Base-by-base conservation (phyloP, 1,284 basidiomycete genomes). In the Peniophora sp. region DNA sequence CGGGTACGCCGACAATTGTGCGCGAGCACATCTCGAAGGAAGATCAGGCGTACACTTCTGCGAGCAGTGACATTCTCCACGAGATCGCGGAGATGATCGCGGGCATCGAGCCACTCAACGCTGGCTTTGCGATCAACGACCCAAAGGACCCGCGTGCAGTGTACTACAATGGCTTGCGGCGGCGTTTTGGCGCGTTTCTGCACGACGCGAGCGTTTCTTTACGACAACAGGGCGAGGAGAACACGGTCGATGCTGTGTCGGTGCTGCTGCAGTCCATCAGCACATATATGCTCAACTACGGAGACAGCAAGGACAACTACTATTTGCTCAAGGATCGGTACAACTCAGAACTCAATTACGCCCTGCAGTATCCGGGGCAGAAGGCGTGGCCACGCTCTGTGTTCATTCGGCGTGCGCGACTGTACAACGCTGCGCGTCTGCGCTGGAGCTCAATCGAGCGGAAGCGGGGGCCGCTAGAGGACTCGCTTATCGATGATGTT, bases 161-260 rank as follows among this genome's bases (percentile, higher is more conserved):
- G 56, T 84, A 83, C 51, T 78, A 92, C 24, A 67, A 72, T 2
- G 59, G 66, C 2, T 70, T 94, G 58, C 81, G 82, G 45, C 65
- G 68, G 19, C 78, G 84, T 9, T 85, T 89, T 55, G 90, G 89
- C 1, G 66, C 73, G 27, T 79, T 91, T 56, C 69, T 96, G 35
- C 83, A 88, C 57, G 68, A 73, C 10, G 89, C 91, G 2, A 92
- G 91, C 1, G 68, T 72, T 3, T 78, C 78, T 20, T 67, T 91
- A 53, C 75, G 75, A 35, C 74, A 79, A 50, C 83, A 89, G 60
- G 88, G 85, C 5, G 86, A 85, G 58, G 90, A 92, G 66, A 93
- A 92, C 59, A 93, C 90, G 14, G 85, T 96, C 25, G 93, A 96
- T 65, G 83, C 88, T 10, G 88, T 94, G 39, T 74, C 81, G 55